Conservation (phyloP, 345 rosid species). For the Sonneratia caseolaris region DNA sequence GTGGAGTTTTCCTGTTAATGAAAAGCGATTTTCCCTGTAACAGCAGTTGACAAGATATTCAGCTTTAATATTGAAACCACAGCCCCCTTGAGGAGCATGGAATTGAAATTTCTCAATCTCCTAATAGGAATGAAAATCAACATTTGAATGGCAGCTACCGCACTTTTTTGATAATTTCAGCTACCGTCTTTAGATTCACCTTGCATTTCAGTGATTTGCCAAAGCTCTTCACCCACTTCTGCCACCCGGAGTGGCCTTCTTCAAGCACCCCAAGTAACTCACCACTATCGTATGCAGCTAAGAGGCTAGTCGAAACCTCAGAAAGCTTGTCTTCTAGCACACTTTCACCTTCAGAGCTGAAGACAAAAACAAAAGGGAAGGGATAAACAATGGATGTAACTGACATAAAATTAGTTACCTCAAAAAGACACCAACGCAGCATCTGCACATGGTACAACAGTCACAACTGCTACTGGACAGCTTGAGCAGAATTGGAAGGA, state of each 20-base stretch:
- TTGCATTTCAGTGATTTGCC: constrained; percentile 74
- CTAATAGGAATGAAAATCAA: neutral
- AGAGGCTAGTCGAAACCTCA: constrained; percentile 53
- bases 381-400: neutral
- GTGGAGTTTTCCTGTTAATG: constrained; percentile 78
- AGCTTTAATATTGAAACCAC: neutral
- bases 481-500: neutral
- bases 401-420: neutral
- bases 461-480: neutral
- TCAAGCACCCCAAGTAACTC: constrained; percentile 58
- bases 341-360: constrained; percentile 61
- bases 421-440: neutral
- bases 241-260: constrained; percentile 73
- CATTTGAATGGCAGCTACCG: neutral
- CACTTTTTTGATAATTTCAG: too few species aligned
- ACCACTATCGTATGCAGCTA: constrained; percentile 81
- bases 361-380: neutral
- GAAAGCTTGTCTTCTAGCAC: constrained; percentile 60
- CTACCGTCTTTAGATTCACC: constrained; percentile 24
- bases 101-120: neutral
- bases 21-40: constrained; percentile 79
- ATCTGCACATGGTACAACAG: neutral
- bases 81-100: neutral
- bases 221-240: constrained; percentile 83
- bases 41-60: neutral